Conservation (phyloP, 2,329 filamentous ascomycete genomes). For the Penicillium fuscoglaucum region DNA sequence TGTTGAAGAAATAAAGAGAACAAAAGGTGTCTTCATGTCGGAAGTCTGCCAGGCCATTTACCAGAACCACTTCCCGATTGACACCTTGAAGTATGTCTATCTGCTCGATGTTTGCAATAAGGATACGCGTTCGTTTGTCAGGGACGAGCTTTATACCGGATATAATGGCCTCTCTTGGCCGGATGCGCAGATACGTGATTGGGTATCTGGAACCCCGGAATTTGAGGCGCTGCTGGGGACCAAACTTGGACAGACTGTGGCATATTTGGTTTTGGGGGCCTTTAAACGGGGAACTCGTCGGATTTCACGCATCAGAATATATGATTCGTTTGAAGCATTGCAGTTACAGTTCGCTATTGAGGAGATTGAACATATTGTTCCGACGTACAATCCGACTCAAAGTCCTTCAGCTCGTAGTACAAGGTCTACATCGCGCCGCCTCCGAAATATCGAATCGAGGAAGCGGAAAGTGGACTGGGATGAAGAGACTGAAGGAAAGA, state of each 20-base stretch:
- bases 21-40: neutral
- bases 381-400: neutral
- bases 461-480: neutral
- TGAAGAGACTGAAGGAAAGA: neutral
- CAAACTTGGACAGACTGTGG: slow-evolving; percentile 1
- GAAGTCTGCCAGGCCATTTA: slow-evolving; percentile 4
- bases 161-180: neutral
- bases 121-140: neutral
- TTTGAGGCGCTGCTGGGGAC: slow-evolving; percentile 9
- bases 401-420: neutral
- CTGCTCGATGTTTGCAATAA: neutral
- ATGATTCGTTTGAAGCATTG: neutral
- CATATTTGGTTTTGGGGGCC: slow-evolving; percentile 7
- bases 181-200: neutral
- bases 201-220: slow-evolving; percentile 6
- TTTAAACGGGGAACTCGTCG: slow-evolving; percentile 4
- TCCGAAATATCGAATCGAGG: neutral
- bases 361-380: neutral
- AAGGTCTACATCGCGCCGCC: neutral
- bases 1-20: neutral
- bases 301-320: neutral
- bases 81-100: neutral
- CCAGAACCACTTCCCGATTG: neutral
- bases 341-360: slow-evolving; percentile 1
- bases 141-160: neutral